A percentile compares a stretch with the other conserved stretches of the same genome.
phyloP scores from a whole-genome alignment of 2,329 filamentous ascomycete genomes.

The Fusarium circinatum region DNA sequence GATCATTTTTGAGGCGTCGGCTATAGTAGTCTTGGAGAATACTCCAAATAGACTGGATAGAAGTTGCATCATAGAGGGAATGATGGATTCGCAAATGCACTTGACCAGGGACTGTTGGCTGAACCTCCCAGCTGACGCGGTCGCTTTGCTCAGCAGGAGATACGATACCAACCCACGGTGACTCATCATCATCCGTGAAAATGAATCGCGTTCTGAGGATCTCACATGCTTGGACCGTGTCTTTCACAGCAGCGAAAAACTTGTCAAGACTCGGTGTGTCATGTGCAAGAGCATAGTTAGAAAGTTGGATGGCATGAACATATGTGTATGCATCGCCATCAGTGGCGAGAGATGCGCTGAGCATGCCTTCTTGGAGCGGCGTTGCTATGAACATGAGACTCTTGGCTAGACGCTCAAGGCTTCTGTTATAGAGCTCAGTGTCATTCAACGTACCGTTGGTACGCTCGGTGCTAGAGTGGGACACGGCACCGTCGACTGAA shows the following conservation, averaged over 20 bases:
- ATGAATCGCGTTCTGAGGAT: slow-evolving; percentile 17
- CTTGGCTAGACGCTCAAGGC: background rate
- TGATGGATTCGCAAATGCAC: slow-evolving; percentile 14
- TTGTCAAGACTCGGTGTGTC: background rate
- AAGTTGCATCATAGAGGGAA: slow-evolving; percentile 14
- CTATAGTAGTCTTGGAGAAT: background rate
- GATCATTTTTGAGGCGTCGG: background rate
- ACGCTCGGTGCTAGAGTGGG: accelerated
- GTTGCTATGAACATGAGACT: slow-evolving; percentile 22
- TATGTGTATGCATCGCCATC: slow-evolving; percentile 16
- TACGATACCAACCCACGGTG: slow-evolving; percentile 20
- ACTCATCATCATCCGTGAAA: slow-evolving; percentile 12
- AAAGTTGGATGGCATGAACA: slow-evolving; percentile 9
- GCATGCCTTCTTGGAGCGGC: slow-evolving; percentile 22
- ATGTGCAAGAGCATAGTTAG: background rate
- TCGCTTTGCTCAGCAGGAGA: slow-evolving; percentile 20
- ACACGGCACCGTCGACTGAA: accelerated
- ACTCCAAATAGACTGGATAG: background rate
- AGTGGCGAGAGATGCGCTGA: slow-evolving; percentile 17
- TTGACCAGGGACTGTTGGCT: background rate
- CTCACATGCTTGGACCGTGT: slow-evolving; percentile 14
- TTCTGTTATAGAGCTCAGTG: background rate
- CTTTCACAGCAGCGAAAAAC: slow-evolving; percentile 6
- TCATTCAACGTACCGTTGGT: accelerated
- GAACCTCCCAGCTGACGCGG: slow-evolving; percentile 2